phyloP scores from a whole-genome alignment of 2,329 filamentous ascomycete genomes.

The Penicillium oxalicum region DNA sequence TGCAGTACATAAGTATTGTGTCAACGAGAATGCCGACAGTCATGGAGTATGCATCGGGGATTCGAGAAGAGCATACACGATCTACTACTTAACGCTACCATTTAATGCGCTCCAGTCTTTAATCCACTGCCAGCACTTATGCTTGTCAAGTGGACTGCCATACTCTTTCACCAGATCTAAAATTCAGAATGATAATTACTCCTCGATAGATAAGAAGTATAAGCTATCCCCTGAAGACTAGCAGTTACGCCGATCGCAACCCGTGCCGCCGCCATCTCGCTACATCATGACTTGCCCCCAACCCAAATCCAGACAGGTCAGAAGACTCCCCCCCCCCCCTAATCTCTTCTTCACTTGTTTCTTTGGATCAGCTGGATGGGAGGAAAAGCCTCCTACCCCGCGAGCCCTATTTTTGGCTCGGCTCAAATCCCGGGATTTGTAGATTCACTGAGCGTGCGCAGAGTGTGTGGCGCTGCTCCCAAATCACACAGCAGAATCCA shows the following conservation, averaged over 20 bases:
- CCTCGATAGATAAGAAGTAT: too few relatives aligned
- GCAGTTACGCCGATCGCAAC: conserved; percentile 7
- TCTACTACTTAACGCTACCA: too few relatives aligned
- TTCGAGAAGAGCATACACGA: too few relatives aligned
- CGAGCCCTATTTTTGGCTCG: conserved; percentile 12
- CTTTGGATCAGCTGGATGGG: conserved; percentile 11
- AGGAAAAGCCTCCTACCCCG: background rate
- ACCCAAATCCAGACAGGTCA: conserved; percentile 10
- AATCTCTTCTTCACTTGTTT: conserved; percentile 9
- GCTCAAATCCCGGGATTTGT: conserved; percentile 2
- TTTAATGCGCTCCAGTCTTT: background rate
- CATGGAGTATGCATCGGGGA: background rate
- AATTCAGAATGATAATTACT: background rate
- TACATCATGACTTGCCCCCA: conserved; percentile 2
- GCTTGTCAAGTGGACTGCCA: too few relatives aligned
- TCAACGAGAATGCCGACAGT: too few relatives aligned
- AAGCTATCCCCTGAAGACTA: conserved; percentile 5
- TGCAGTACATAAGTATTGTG: too few relatives aligned
- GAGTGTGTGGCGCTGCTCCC: too few relatives aligned
- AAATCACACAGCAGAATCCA: too few relatives aligned
- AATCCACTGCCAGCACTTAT: background rate
- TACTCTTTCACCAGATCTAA: background rate
- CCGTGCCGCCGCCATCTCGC: background rate
- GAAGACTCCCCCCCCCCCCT: conserved; percentile 16
- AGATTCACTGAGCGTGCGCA: too few relatives aligned